Conservation (phyloP, 2,329 filamentous ascomycete species). For the Colletotrichum theobromicola region DNA sequence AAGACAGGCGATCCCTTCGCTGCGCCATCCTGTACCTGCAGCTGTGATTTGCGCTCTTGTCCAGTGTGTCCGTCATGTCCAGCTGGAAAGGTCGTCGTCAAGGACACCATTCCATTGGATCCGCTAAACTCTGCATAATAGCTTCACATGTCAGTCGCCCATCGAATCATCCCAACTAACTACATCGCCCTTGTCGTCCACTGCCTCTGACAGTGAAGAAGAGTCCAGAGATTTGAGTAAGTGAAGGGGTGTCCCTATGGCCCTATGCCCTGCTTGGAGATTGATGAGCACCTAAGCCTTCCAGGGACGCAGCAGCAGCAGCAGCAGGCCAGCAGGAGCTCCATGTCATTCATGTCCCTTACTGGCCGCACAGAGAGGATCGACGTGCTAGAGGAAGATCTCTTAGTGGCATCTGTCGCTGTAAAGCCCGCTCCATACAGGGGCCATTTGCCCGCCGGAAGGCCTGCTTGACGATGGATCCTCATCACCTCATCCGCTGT, state of each 20-base stretch:
- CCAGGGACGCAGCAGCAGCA: neutral
- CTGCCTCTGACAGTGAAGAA: neutral
- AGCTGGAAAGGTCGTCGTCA: neutral
- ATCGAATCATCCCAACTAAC: neutral
- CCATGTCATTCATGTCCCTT: neutral
- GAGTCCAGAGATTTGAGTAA: neutral
- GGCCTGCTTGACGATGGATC: neutral
- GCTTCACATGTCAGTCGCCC: slow-evolving; percentile 6
- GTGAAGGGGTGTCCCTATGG: neutral
- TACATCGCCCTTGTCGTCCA: neutral
- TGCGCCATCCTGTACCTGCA: slow-evolving; percentile 8
- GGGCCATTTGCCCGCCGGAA: neutral
- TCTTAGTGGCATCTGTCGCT: slow-evolving; percentile 3
- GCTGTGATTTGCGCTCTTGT: slow-evolving; percentile 5
- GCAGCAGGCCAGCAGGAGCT: neutral
- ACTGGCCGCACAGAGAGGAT: slow-evolving; percentile 1
- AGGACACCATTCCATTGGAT: neutral
- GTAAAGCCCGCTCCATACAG: neutral
- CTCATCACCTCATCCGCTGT: neutral
- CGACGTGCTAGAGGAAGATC: slow-evolving; percentile 16
- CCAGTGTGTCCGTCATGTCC: neutral
- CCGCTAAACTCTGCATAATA: neutral
- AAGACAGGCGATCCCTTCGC: neutral
- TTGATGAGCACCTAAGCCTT: neutral
- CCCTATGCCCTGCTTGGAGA: neutral